Percentiles rank a stretch among this genome's conserved stretches.
Conservation (phyloP, 805 yeast genomes). For the Teunomyces aglyptinius region DNA sequence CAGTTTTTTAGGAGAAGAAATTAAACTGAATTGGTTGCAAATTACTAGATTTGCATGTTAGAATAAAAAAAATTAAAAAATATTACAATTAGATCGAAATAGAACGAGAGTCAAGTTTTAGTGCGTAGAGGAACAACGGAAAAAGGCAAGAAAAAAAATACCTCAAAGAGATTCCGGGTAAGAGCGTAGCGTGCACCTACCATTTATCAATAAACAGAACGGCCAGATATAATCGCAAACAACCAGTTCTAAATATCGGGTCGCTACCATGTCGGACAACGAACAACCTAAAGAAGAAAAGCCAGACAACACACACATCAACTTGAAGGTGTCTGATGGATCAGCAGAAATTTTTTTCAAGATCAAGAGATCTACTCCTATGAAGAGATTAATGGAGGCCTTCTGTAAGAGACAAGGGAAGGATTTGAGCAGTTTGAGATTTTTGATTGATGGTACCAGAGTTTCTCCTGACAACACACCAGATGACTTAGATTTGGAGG, state of each 20-base stretch:
- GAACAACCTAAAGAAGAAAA: slow-evolving; percentile 45
- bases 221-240: background rate
- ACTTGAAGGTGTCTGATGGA: slow-evolving; percentile 92
- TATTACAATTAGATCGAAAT: background rate
- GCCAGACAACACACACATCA: slow-evolving; percentile 68
- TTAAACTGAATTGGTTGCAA: background rate
- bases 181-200: background rate
- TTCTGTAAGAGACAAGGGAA: slow-evolving; percentile 98
- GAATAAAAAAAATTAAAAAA: background rate
- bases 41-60: background rate
- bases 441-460: slow-evolving; percentile 91
- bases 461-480: slow-evolving; percentile 89
- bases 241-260: slow-evolving; percentile 1
- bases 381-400: slow-evolving; percentile 94
- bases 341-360: slow-evolving; percentile 92
- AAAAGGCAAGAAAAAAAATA: background rate
- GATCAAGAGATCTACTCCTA: slow-evolving; percentile 87
- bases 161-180: background rate
- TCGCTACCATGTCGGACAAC: slow-evolving; percentile 17
- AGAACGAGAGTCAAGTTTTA: background rate
- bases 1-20: background rate
- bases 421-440: slow-evolving; percentile 75
- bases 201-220: background rate
- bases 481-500: slow-evolving; percentile 87
- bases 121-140: background rate